Conservation (phyloP, 306 rosid genomes). For the Trifolium subterraneum region DNA sequence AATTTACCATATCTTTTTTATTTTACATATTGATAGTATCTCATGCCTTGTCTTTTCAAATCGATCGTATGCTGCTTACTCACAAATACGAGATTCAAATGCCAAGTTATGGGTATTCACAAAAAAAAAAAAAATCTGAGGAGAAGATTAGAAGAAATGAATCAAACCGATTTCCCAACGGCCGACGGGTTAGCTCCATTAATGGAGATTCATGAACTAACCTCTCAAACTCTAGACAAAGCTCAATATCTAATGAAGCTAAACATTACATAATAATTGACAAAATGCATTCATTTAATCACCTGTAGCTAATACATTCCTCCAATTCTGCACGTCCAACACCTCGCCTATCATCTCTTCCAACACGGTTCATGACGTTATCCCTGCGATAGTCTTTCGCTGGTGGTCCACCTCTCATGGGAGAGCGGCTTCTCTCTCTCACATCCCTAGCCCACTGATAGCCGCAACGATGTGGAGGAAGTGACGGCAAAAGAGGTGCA, state of each 20-base stretch:
- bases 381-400: slow-evolving; percentile 70
- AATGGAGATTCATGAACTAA: slow-evolving; percentile 30
- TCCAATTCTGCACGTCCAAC: slow-evolving; percentile 71
- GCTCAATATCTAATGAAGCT: slow-evolving; percentile 33
- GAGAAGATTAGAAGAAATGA: not conserved
- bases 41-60: too few relatives aligned
- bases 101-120: too few relatives aligned
- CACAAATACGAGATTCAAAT: too few relatives aligned
- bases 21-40: too few relatives aligned
- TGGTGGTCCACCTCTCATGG: slow-evolving; percentile 65
- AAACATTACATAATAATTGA: slow-evolving; percentile 11
- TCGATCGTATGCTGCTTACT: too few relatives aligned
- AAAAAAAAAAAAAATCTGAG: not conserved
- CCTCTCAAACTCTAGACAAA: slow-evolving; percentile 35
- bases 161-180: slow-evolving; percentile 26
- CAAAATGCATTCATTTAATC: slow-evolving; percentile 16
- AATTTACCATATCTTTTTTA: too few relatives aligned
- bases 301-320: slow-evolving; percentile 57
- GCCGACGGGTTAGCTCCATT: slow-evolving; percentile 3
- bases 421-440: slow-evolving; percentile 87
- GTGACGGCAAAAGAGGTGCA: slow-evolving; percentile 51
- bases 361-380: slow-evolving; percentile 51
- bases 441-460: slow-evolving; percentile 56
- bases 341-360: slow-evolving; percentile 66
- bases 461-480: slow-evolving; percentile 54